Evolutionary conservation across 768 basidiomycete species (phyloP).

Genomic region (Termitomyces sp.): DNA sequence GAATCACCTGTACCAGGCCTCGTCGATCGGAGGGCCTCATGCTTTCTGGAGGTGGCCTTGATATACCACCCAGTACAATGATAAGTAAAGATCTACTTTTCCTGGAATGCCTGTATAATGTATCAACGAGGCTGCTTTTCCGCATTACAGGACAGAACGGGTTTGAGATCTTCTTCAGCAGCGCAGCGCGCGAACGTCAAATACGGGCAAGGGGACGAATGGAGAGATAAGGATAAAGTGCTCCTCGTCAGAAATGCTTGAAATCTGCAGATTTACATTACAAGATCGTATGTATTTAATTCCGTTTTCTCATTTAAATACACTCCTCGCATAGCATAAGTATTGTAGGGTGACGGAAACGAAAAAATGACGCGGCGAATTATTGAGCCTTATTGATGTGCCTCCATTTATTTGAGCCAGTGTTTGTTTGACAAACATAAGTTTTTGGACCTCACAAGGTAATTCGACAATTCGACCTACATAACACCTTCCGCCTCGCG

Average conservation of each 20-base stretch:
- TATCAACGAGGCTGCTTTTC: too few species aligned
- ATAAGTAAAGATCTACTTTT: not conserved
- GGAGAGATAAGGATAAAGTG: too few species aligned
- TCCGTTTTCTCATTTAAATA: not conserved
- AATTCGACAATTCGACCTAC: too few species aligned
- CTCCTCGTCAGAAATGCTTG: not conserved
- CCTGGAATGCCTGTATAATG: not conserved
- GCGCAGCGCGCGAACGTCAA: too few species aligned
- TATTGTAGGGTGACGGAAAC: not conserved
- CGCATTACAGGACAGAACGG: too few species aligned
- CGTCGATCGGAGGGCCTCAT: too few species aligned
- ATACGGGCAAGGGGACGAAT: too few species aligned
- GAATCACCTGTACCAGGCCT: too few species aligned
- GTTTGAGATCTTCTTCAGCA: too few species aligned
- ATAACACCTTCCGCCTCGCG: not conserved
- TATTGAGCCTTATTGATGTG: not conserved
- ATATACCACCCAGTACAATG: not conserved
- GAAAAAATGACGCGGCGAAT: not conserved
- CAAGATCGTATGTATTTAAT: too few species aligned
- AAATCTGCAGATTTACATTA: too few species aligned
- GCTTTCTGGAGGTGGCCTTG: too few species aligned
- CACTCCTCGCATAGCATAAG: not conserved
- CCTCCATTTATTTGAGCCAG: not conserved
- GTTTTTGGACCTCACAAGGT: not conserved
- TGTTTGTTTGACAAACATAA: constrained; percentile 2